Evolutionary conservation across 306 rosid genomes (phyloP), one percentile per base, ranked within the genome.

Genomic region (Bauhinia variegata): DNA sequence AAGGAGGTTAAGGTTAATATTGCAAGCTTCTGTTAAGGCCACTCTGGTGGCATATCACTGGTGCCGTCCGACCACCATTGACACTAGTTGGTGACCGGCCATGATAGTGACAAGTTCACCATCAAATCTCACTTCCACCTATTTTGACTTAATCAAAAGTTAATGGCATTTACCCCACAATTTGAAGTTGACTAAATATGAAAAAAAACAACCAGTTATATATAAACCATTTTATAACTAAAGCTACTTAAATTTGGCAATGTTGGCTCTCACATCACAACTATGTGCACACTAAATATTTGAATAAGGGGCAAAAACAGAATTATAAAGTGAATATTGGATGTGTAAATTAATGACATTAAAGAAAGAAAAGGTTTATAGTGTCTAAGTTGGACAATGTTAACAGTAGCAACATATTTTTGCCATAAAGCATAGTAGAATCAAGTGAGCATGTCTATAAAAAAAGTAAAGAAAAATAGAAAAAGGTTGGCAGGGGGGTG

Each of bases 71-170:
- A 53, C 68, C 63, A 70, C 79, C 74, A 71, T 67, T 47, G 63
- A 78, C 66, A 52, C 79, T 54, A 74, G 47, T 79, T 62, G 58
- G 38, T 53, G 64, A 67, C 87, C 82, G 84, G 60, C 80, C 80
- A 83, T 70, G 85, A 83, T 39, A 60, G 31, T 73, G 85, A 80
- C 78, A 54, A n/a, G 33, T 72, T 64, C 36, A 65, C 54, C 8
- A 75, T 65, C 71, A 74, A 23, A 42, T 76, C 60, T 73, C 77
- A 66, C 72, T 70, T 71, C 17, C 54, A 36, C 13, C 32, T 51
- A 68, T 68, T 63, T 73, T 77, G 76, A 81, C 79, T 72, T 44
- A 2, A 23, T n/a, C n/a, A n/a, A n/a, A n/a, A n/a, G n/a, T n/a
- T 0, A 39, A 18, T 38, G 41, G 1, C 23, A 31, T 33, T 61